Conservation (phyloP, 805 yeast species). For the Kregervanrija delftensis region DNA sequence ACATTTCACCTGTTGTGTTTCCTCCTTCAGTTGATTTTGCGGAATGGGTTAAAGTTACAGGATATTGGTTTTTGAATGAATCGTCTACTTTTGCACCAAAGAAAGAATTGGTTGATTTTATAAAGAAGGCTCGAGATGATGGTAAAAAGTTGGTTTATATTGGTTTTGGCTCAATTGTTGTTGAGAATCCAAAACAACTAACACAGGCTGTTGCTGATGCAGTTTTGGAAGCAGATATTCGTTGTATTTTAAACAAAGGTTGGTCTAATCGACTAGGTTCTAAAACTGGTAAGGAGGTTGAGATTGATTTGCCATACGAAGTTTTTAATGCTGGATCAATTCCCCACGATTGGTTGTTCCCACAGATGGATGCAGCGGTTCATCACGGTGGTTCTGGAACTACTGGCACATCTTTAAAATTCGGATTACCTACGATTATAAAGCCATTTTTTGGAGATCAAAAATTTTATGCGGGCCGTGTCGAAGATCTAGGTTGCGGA, state of each 20-base stretch:
- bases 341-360: slow-evolving; percentile 94
- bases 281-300: slow-evolving; percentile 27
- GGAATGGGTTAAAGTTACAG: slow-evolving; percentile 94
- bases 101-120: slow-evolving; percentile 47
- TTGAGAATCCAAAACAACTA: slow-evolving; percentile 69
- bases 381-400: slow-evolving; percentile 98
- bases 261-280: slow-evolving; percentile 74
- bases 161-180: slow-evolving; percentile 95
- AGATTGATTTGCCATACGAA: slow-evolving; percentile 53
- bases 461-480: slow-evolving; percentile 80
- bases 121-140: slow-evolving; percentile 51
- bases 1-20: slow-evolving; percentile 79
- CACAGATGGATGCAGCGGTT: slow-evolving; percentile 85
- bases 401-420: slow-evolving; percentile 83
- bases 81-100: slow-evolving; percentile 51
- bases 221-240: slow-evolving; percentile 70
- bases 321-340: slow-evolving; percentile 64
- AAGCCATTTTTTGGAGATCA: slow-evolving; percentile 97
- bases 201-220: slow-evolving; percentile 76
- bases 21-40: slow-evolving; percentile 92
- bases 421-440: slow-evolving; percentile 83
- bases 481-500: slow-evolving; percentile 88
- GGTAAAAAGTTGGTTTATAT: slow-evolving; percentile 75
- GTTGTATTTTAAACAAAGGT: slow-evolving; percentile 86
- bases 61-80: slow-evolving; percentile 85